Conservation (phyloP, 257 asterid genomes). For the Nicotiana otophora region DNA sequence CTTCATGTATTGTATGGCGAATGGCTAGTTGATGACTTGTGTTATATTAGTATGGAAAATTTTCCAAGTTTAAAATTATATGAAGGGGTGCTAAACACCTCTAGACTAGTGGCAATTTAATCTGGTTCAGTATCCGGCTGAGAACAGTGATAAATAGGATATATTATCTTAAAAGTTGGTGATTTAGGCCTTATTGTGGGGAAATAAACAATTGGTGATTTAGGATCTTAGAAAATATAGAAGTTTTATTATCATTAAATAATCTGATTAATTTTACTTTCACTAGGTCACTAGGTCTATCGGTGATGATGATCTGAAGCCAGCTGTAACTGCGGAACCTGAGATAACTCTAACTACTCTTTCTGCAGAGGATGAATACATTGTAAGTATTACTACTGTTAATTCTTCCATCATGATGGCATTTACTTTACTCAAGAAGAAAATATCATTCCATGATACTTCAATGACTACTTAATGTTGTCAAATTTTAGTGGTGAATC, state of each 20-base stretch:
- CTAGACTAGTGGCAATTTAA: background rate
- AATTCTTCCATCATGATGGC: background rate
- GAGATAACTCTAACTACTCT: constrained; percentile 70
- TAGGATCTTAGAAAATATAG: background rate
- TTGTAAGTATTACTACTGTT: constrained; percentile 37
- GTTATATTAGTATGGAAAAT: background rate
- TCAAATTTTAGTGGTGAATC: background rate
- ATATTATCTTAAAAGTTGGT: background rate
- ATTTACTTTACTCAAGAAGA: background rate
- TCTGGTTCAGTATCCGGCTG: background rate
- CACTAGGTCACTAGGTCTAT: constrained; percentile 88
- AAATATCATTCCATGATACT: background rate
- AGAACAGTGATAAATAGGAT: background rate
- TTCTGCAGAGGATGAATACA: constrained; percentile 70
- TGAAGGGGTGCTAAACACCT: background rate
- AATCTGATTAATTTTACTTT: constrained; percentile 4
- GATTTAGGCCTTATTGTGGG: background rate
- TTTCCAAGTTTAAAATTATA: background rate
- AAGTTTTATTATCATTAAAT: constrained; percentile 2
- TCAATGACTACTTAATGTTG: background rate
- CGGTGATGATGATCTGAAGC: constrained; percentile 97
- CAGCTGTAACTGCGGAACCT: constrained; percentile 94
- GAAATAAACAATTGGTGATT: background rate
- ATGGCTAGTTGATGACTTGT: background rate
- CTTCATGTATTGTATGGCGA: background rate